These are phyloP conservation scores for Kwoniella pini DNA, from an alignment of 768 basidiomycete species.

Conservation along the genomic window DNA sequence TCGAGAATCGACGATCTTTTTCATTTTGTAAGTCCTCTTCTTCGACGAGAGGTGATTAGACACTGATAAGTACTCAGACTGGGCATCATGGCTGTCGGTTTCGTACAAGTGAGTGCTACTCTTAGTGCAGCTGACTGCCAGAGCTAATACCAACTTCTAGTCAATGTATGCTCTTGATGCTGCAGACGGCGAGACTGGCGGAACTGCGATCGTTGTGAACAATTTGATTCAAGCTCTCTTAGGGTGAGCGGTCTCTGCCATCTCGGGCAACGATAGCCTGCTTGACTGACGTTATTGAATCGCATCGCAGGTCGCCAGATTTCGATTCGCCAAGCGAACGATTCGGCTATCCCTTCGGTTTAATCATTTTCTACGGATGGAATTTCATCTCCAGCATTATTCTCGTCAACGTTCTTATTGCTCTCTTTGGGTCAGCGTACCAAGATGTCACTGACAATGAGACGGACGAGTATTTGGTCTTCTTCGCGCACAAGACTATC, in stretches of 20 bases:
- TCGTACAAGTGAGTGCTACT: slow-evolving; percentile 54
- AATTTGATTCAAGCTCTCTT: slow-evolving; percentile 75
- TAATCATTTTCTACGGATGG: slow-evolving; percentile 83
- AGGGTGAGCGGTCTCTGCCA: slow-evolving; percentile 60
- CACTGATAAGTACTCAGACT: slow-evolving; percentile 52
- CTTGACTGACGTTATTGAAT: neutral
- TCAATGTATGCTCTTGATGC: slow-evolving; percentile 86
- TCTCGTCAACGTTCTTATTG: slow-evolving; percentile 89
- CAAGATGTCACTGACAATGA: slow-evolving; percentile 74
- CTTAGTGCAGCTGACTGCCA: neutral
- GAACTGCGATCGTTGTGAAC: slow-evolving; percentile 63
- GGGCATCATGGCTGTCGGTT: slow-evolving; percentile 78
- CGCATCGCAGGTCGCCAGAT: slow-evolving; percentile 47
- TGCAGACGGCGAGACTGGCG: slow-evolving; percentile 74
- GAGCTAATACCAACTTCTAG: slow-evolving; percentile 57
- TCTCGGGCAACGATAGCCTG: too few species aligned
- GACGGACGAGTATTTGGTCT: slow-evolving; percentile 84
- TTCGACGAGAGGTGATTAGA: slow-evolving; percentile 4
- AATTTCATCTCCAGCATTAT: slow-evolving; percentile 79
- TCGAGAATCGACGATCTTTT: slow-evolving; percentile 87
- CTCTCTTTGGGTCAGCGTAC: slow-evolving; percentile 91
- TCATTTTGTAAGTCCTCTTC: slow-evolving; percentile 62
- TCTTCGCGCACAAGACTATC: slow-evolving; percentile 80
- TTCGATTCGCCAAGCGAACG: slow-evolving; percentile 50
- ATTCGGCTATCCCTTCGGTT: slow-evolving; percentile 59